phyloP scores from a whole-genome alignment of 257 asterid species.

The Perilla frutescens region DNA sequence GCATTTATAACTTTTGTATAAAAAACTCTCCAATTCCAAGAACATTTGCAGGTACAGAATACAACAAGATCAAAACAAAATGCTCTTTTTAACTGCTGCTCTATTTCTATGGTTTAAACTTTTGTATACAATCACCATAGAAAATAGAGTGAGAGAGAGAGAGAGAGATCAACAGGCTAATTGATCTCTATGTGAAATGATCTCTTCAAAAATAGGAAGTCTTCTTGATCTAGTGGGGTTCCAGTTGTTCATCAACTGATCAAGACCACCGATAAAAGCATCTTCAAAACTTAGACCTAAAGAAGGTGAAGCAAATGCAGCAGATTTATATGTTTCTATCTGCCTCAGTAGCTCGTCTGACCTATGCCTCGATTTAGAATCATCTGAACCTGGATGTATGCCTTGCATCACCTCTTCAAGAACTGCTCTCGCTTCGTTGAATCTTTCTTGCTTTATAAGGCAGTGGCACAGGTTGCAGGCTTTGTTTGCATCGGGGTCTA shows the following conservation, averaged over 20 bases:
- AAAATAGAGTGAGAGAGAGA: not conserved
- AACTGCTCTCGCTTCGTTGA: conserved; percentile 62
- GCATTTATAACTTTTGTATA: not conserved
- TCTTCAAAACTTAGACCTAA: conserved; percentile 49
- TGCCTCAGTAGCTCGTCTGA: conserved; percentile 60
- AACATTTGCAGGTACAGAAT: not conserved
- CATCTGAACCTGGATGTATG: conserved; percentile 62
- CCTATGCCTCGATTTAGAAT: conserved; percentile 59
- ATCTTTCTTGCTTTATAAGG: conserved; percentile 66
- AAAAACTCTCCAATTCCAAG: not conserved
- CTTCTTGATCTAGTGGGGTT: conserved; percentile 66
- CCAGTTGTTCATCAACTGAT: conserved; percentile 75
- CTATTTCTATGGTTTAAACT: conserved; percentile 16
- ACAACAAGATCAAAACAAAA: conserved; percentile 13
- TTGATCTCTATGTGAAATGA: conserved; percentile 78
- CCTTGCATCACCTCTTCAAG: conserved; percentile 62
- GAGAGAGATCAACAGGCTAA: conserved; percentile 67
- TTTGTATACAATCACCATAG: not conserved
- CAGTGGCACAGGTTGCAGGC: conserved; percentile 79
- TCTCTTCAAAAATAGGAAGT: conserved; percentile 94
- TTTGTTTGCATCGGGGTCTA: conserved; percentile 83
- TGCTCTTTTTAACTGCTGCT: not conserved
- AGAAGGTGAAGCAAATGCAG: conserved; percentile 29
- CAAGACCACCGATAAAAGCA: conserved; percentile 67
- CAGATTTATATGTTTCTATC: conserved; percentile 44